phyloP scores from a whole-genome alignment of 805 yeast genomes.

The Millerozyma acaciae region DNA sequence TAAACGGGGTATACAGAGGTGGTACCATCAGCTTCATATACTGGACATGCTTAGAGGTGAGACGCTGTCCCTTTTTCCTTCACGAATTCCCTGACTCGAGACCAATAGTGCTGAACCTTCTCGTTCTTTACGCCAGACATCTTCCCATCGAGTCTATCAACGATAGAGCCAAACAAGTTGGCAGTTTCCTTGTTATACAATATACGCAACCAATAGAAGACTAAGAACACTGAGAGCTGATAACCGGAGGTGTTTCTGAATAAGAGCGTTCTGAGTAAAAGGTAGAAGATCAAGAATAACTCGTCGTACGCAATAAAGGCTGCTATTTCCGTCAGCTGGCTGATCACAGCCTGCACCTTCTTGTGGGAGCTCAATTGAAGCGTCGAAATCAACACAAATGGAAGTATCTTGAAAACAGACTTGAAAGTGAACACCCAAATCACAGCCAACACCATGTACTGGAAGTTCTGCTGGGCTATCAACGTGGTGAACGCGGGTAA shows the following conservation, averaged over 20 bases:
- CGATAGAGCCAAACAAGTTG: slow-evolving; percentile 37
- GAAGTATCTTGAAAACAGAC: slow-evolving; percentile 62
- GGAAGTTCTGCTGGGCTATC: slow-evolving; percentile 74
- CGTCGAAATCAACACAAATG: slow-evolving; percentile 53
- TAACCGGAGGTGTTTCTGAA: slow-evolving; percentile 68
- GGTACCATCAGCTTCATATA: no score
- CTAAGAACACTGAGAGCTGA: slow-evolving; percentile 53
- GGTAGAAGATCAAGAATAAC: slow-evolving; percentile 47
- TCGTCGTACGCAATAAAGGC: slow-evolving; percentile 59
- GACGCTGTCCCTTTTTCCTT: slow-evolving; percentile 19
- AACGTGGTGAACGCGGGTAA: slow-evolving; percentile 61
- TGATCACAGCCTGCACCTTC: slow-evolving; percentile 39
- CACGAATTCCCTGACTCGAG: slow-evolving; percentile 27
- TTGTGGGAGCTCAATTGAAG: slow-evolving; percentile 49
- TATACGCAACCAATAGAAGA: slow-evolving; percentile 69
- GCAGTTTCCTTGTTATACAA: slow-evolving; percentile 50
- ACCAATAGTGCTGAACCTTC: slow-evolving; percentile 37
- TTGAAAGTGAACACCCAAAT: slow-evolving; percentile 64
- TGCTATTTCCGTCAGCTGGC: slow-evolving; percentile 36
- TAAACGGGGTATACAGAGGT: no score
- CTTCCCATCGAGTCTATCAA: slow-evolving; percentile 42
- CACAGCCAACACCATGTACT: slow-evolving; percentile 50
- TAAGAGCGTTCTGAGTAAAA: slow-evolving; percentile 55
- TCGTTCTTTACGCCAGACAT: slow-evolving; percentile 42
- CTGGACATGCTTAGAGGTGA: no score